phyloP scores from a whole-genome alignment of 345 rosid species.

The Citropsis articulata region DNA sequence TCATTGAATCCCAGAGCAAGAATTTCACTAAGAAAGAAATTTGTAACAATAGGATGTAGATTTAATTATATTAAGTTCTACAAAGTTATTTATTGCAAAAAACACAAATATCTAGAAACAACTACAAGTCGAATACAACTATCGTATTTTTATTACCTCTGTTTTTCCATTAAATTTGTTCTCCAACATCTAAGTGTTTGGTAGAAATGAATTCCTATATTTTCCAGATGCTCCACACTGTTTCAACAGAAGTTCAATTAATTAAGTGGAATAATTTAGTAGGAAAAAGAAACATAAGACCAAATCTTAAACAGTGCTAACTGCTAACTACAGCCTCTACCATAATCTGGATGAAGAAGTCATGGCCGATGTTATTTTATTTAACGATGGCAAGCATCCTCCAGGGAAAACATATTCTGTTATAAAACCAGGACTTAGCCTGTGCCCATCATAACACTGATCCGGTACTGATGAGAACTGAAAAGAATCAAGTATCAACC shows the following conservation, averaged over 20 bases:
- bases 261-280: neutral
- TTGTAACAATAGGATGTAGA: neutral
- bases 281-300: neutral
- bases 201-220: slow-evolving; percentile 82
- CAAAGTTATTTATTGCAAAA: no score
- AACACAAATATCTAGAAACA: neutral
- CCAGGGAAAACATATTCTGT: slow-evolving; percentile 96
- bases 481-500: neutral
- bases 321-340: slow-evolving; percentile 25
- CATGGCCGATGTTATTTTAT: slow-evolving; percentile 79
- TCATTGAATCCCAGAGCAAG: slow-evolving; percentile 66
- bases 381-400: slow-evolving; percentile 79
- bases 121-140: neutral
- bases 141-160: slow-evolving; percentile 38
- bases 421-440: slow-evolving; percentile 82
- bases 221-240: slow-evolving; percentile 87
- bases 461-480: slow-evolving; percentile 91
- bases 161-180: slow-evolving; percentile 66
- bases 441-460: slow-evolving; percentile 70
- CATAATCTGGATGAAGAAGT: slow-evolving; percentile 70
- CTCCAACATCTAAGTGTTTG: slow-evolving; percentile 80
- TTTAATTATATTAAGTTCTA: no score
- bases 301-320: neutral
- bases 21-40: slow-evolving; percentile 48
- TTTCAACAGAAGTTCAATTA: neutral